These are phyloP conservation scores for Mycena epipterygia DNA, from an alignment of 768 basidiomycete genomes.

Conservation along the genomic window DNA sequence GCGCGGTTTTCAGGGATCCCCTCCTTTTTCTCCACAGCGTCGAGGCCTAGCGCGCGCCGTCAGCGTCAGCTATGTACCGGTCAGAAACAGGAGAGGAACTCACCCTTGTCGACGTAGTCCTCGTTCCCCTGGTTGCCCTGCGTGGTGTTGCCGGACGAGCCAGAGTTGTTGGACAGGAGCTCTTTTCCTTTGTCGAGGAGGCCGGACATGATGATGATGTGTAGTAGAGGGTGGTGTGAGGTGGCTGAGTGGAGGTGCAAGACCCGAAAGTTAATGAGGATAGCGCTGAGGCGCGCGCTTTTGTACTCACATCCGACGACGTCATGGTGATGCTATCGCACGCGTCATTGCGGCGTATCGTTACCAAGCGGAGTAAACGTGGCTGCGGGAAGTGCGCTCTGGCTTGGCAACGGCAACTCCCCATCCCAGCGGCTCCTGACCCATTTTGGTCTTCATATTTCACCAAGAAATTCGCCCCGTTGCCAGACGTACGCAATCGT, in stretches of 20 bases:
- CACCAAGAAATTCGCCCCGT: no score
- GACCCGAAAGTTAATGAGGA: background rate
- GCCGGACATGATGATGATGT: conserved; percentile 7
- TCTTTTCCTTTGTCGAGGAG: conserved; percentile 16
- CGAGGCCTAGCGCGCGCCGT: conserved; percentile 1
- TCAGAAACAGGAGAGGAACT: background rate
- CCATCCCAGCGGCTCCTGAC: no score
- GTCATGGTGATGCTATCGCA: background rate
- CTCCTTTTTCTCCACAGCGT: conserved; percentile 6
- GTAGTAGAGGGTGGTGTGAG: background rate
- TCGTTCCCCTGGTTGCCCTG: conserved; percentile 6
- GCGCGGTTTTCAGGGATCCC: conserved; percentile 9
- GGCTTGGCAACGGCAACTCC: no score
- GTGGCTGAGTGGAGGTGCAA: conserved; percentile 1
- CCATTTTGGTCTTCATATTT: no score
- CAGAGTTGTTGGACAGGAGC: background rate
- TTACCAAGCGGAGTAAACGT: no score
- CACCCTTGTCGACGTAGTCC: conserved; percentile 22
- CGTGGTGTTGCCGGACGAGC: background rate
- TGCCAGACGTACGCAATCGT: no score
- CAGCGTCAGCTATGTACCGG: background rate
- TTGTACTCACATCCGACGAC: background rate
- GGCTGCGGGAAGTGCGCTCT: no score
- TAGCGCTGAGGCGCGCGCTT: background rate
- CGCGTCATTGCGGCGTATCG: conserved; percentile 7